Evolutionary conservation across 495 filamentous ascomycete species (phyloP), one percentile per base, ranked within the genome.

Genomic region (Penicillium argentinense): DNA sequence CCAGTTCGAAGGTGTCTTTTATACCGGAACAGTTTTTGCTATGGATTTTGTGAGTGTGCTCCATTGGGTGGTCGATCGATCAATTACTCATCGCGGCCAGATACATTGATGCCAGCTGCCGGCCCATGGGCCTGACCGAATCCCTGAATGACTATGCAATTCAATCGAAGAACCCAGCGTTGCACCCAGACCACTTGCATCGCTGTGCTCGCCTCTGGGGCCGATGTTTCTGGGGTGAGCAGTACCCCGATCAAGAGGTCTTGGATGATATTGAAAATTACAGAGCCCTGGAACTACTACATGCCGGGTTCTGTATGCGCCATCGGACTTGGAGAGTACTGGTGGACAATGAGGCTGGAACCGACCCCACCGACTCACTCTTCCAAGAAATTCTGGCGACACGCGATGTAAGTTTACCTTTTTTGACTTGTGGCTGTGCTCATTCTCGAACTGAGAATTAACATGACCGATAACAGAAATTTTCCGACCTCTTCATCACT

Each of bases 181-280:
- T 73, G 3, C 62, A 71, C 21, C 69, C 69, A 1, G 69, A 73
- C 41, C 64, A 64, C 32, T 54, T 73, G 4, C 54, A 73, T 40
- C 64, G 57, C 11, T 66, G 66, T 33, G 69, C 69, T 16, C 67
- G 69, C 24, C 55, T 73, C 17, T 73, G 69, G 69, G 66, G 66
- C 3, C 59, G 69, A 13, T 73, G 69, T 39, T 71, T 70, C 43
- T 78, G 71, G 69, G 72, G 67, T 7, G 51, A 60, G 19, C 56
- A 62, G 5, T 79, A 79, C 50, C 76, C 75, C 0, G 66, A 73
- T 18, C 59, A 69, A 12, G 64, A 79, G 50, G 59, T 69, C 12
- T 51, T 67, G 8, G 76, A 79, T 46, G 76, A 79, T 46, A 69
- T 74, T 24, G 66, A 76, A 42, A 78, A 79, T 44, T 68, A 71